Evolutionary conservation across 768 basidiomycete species (phyloP), one percentile per base, ranked within the genome.

Genomic region (Calocybe cyanea): DNA sequence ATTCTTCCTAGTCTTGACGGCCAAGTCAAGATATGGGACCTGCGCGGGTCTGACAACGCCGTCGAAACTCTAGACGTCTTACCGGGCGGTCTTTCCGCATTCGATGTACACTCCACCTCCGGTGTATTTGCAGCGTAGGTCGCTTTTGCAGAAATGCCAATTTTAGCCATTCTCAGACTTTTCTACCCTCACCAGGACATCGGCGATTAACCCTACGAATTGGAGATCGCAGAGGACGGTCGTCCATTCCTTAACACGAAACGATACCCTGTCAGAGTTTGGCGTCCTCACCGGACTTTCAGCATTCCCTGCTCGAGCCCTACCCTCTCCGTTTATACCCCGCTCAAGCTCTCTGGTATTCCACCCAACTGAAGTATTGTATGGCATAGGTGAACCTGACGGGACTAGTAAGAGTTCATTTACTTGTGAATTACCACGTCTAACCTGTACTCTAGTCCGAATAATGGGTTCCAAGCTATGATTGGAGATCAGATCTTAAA

Each of bases 21-120:
- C 0, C 83, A 89, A 56, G 85, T 96, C 33, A 87, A 87, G 57
- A 65, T 98, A 7, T 98, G 93, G 85, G 96, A 99, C 64, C 68
- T 88, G 23, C 83, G 96, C 44, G 75, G 77, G 14, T 54, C 72
- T 2, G 80, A 86, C 35, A 64, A 63, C 23, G 75, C 89, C 4
- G 59, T 79, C 10, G 71, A 80, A 39, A 75, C 77, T 31, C 82
- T 87, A 75, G 74, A 85, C 31, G 61, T 80, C 18, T 80, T 85
- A 52, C 76, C 79, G 1, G 66, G 80, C 23, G 92, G 93, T 8
- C 69, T 97, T 38, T 80, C 89, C 8, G 78, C 85, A 1, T 87
- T 98, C 54, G 92, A 96, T 52, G 83, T 90, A 1, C 96, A 99
- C 64, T 72, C 85, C 8, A 77, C 83, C 41, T 77, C 90, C 0